phyloP scores from a whole-genome alignment of 1,284 basidiomycete species.

The Ceraceosorus guamensis region DNA sequence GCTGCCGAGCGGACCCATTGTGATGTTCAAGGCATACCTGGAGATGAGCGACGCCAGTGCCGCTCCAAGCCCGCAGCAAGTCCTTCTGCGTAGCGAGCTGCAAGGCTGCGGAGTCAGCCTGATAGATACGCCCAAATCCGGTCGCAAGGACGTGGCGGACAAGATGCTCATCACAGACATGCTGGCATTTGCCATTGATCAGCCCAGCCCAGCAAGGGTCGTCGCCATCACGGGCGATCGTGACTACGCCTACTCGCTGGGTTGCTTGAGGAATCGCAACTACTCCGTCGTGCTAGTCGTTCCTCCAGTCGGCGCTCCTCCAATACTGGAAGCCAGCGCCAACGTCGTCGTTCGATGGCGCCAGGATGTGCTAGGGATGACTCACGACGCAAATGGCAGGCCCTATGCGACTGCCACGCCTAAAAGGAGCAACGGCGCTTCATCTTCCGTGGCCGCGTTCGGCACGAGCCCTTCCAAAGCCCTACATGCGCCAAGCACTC shows the following conservation, averaged over 20 bases:
- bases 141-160: slow-evolving; percentile 40
- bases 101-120: slow-evolving; percentile 40
- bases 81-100: slow-evolving; percentile 34
- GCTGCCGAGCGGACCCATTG: slow-evolving; percentile 18
- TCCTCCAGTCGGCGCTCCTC: slow-evolving; percentile 34
- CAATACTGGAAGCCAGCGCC: slow-evolving; percentile 36
- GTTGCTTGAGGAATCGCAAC: slow-evolving; percentile 30
- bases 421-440: slow-evolving; percentile 10
- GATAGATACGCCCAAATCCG: slow-evolving; percentile 39
- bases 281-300: slow-evolving; percentile 35
- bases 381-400: slow-evolving; percentile 23
- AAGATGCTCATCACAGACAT: slow-evolving; percentile 44
- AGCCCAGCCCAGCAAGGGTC: slow-evolving; percentile 31
- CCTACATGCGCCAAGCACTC: no score
- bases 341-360: slow-evolving; percentile 35
- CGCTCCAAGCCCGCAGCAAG: slow-evolving; percentile 23
- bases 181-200: slow-evolving; percentile 36
- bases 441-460: no score
- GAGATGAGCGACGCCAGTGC: slow-evolving; percentile 28
- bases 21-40: slow-evolving; percentile 41
- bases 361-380: slow-evolving; percentile 38
- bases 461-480: no score
- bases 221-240: slow-evolving; percentile 40
- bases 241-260: slow-evolving; percentile 41
- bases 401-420: slow-evolving; percentile 16